Evolutionary conservation across 2,329 filamentous ascomycete species (phyloP).

Genomic region (Aureobasidium subglaciale): DNA sequence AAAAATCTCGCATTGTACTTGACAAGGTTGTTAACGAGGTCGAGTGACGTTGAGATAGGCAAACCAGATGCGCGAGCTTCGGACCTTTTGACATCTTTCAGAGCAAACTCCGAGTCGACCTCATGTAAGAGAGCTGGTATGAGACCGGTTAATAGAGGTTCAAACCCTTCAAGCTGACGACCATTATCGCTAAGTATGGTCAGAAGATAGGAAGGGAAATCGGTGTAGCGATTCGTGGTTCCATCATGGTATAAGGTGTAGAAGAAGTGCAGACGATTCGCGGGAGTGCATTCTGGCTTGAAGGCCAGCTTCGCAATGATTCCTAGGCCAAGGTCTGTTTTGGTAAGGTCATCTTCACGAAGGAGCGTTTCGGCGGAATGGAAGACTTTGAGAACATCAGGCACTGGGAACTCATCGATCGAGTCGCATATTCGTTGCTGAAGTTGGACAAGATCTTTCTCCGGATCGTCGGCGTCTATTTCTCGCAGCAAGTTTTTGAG

Average conservation of each 20-base stretch:
- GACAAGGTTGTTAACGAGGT: slow-evolving; percentile 5
- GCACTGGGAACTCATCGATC: slow-evolving; percentile 2
- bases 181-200: slow-evolving; percentile 10
- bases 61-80: background rate
- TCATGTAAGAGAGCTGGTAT: background rate
- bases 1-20: slow-evolving; percentile 15
- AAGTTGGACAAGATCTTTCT: background rate
- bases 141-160: background rate
- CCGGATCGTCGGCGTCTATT: background rate
- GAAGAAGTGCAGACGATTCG: slow-evolving; percentile 10
- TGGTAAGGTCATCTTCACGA: background rate
- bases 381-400: background rate
- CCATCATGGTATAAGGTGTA: slow-evolving; percentile 3
- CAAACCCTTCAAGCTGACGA: slow-evolving; percentile 13
- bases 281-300: slow-evolving; percentile 4
- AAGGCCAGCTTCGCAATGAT: slow-evolving; percentile 10
- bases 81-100: background rate
- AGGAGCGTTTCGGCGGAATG: slow-evolving; percentile 5
- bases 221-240: background rate
- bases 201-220: slow-evolving; percentile 9
- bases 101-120: background rate
- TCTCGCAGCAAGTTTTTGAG: slow-evolving; percentile 3
- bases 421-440: slow-evolving; percentile 6
- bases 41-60: background rate
- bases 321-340: slow-evolving; percentile 4